Base-by-base conservation (phyloP, 345 rosid species). In the Lumnitzera racemosa region DNA sequence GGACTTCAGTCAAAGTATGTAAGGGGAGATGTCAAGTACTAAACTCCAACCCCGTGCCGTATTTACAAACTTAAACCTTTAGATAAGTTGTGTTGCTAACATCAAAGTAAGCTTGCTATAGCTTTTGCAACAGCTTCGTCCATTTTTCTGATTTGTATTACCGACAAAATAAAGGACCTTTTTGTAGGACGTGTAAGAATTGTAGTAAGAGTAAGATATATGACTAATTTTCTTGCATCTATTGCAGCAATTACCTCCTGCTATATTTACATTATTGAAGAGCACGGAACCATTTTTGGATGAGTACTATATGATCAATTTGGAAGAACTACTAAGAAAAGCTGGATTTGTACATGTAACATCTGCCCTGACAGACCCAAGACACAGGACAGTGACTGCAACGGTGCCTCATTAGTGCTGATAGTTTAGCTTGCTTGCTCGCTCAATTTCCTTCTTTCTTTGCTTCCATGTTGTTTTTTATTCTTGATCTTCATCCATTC, bases 241-340 rank as follows among this genome's bases (percentile, higher is more conserved):
- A 10, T 53, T 46, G 24, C 62, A 84, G 87, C 83, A 78, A 57
- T 43, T 85, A 60, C 67, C 90, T 51, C 85, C 87, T 2, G 85
- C 76, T 41, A 74, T 82, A 64, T 78, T 85, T 58, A 78, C 83
- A 20, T 63, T 80, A 54, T 23, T 81, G 74, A 82, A 76, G 81
- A 85, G 85, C 69, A 82, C 90, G 0, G 85, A 85, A 41, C 90
- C 90, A 55, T 80, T 64, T 66, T 53, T 84, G 9, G 78, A 84
- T 11, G 87, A 81, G 58, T 81, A 77, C 64, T 78, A 59, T 61
- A 75, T 73, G 17, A 72, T 83, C 55, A 80, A 81, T 67, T 67
- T 85, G 48, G 83, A 82, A 59, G 82, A 73, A 61, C 69, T 74
- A 51, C 41, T 78, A 49, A 76, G 57, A 70, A 83, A 80, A 62